Percentiles rank a stretch among this genome's conserved stretches.
These are phyloP conservation scores for Cytospora piceae DNA, from an alignment of 2,329 filamentous ascomycete species.

Conservation along the genomic window DNA sequence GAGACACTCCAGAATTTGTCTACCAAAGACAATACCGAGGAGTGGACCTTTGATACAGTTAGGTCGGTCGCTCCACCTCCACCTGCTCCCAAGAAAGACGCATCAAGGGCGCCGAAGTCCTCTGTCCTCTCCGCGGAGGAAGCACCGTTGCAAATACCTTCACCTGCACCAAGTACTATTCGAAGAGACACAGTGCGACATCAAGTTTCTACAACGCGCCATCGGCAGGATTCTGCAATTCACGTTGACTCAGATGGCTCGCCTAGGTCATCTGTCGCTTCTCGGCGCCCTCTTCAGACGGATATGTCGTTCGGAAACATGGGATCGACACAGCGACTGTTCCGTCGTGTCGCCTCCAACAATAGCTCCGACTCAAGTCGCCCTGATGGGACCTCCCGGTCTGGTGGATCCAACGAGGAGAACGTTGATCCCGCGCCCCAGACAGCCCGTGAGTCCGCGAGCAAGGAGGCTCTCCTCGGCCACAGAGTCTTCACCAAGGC, in stretches of 20 bases:
- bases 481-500: conserved; percentile 80
- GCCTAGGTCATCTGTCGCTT: conserved; percentile 47
- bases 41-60: conserved; percentile 95
- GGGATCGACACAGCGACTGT: conserved; percentile 88
- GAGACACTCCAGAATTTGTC: conserved; percentile 81
- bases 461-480: conserved; percentile 83
- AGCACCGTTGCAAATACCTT: conserved; percentile 59
- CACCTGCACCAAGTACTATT: conserved; percentile 58
- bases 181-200: conserved; percentile 61
- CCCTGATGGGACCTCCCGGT: conserved; percentile 39
- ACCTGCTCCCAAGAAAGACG: conserved; percentile 49
- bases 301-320: conserved; percentile 95
- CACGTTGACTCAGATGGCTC: conserved; percentile 46
- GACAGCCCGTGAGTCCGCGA: conserved; percentile 57
- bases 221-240: conserved; percentile 32
- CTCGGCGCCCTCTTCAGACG: conserved; percentile 80
- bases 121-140: conserved; percentile 63
- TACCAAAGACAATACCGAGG: conserved; percentile 72
- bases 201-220: conserved; percentile 45
- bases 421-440: conserved; percentile 59
- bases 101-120: conserved; percentile 58
- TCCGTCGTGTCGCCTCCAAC: conserved; percentile 81
- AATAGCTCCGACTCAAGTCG: conserved; percentile 59
- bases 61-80: conserved; percentile 64
- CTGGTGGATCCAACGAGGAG: conserved; percentile 55